Conservation (phyloP, 306 rosid genomes). For the Lagenaria siceraria region DNA sequence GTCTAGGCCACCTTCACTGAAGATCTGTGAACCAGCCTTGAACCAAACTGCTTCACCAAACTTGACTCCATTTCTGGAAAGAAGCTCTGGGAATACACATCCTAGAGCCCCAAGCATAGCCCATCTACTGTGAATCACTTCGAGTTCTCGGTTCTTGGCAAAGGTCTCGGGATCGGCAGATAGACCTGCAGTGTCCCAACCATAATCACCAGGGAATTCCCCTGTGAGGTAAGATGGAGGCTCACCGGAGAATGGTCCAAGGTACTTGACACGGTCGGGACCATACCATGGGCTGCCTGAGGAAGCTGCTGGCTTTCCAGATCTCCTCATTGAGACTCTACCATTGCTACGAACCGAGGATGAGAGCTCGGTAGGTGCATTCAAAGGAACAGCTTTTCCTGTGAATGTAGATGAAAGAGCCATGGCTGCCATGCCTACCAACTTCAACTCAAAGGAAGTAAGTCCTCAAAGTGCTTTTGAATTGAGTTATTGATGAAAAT, state of each 20-base stretch:
- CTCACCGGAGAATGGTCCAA: slow-evolving; percentile 29
- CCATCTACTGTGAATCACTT: slow-evolving; percentile 22
- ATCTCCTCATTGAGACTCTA: slow-evolving; percentile 21
- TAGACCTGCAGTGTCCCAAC: slow-evolving; percentile 25
- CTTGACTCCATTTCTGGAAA: slow-evolving; percentile 25
- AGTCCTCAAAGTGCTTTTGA: not conserved
- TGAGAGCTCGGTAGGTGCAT: slow-evolving; percentile 8
- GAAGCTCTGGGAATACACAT: slow-evolving; percentile 35
- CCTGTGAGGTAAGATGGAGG: slow-evolving; percentile 25
- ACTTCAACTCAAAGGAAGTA: not conserved
- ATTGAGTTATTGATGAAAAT: not conserved
- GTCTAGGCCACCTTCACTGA: slow-evolving; percentile 24
- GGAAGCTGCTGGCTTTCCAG: slow-evolving; percentile 14
- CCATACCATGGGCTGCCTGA: slow-evolving; percentile 26
- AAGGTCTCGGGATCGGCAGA: slow-evolving; percentile 26
- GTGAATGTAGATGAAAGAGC: slow-evolving; percentile 25
- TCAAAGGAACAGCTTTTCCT: slow-evolving; percentile 16
- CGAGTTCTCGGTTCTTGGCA: slow-evolving; percentile 23
- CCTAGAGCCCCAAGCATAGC: slow-evolving; percentile 30
- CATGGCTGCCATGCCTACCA: slow-evolving; percentile 21
- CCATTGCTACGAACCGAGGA: slow-evolving; percentile 10
- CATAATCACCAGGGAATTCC: slow-evolving; percentile 24
- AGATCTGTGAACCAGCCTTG: slow-evolving; percentile 29
- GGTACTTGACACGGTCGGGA: slow-evolving; percentile 24
- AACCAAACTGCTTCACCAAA: slow-evolving; percentile 30